These are phyloP conservation scores for Chondrostereum purpureum DNA, from an alignment of 1,284 basidiomycete species.

Conservation along the genomic window DNA sequence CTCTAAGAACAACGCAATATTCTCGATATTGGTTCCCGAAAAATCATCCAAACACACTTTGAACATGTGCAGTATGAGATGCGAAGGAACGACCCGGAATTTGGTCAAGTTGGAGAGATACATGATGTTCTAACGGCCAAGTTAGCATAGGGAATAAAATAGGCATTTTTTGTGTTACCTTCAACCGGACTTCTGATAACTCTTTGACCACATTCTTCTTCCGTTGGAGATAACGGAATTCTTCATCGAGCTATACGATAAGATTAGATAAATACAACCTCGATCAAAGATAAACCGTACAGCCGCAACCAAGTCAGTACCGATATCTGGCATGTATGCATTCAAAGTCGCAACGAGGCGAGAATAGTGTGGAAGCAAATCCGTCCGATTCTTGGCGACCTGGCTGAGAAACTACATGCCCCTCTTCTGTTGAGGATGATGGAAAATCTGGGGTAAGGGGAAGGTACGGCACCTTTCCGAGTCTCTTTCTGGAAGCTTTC, in stretches of 20 bases:
- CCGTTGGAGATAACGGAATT: constrained; percentile 92
- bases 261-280: constrained; percentile 6
- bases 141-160: constrained; percentile 1
- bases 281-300: constrained; percentile 39
- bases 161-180: constrained; percentile 41
- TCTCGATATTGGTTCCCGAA: constrained; percentile 88
- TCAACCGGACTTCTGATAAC: constrained; percentile 76
- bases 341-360: constrained; percentile 84
- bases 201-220: constrained; percentile 92
- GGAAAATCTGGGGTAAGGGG: constrained; percentile 1
- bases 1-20: constrained; percentile 86
- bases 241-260: constrained; percentile 77
- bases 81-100: constrained; percentile 88
- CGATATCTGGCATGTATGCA: constrained; percentile 92
- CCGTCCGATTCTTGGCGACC: constrained; percentile 84
- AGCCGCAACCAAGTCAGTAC: constrained; percentile 70
- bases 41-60: constrained; percentile 98
- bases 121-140: constrained; percentile 64
- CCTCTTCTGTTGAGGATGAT: constrained; percentile 5
- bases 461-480: constrained; percentile 64
- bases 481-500: constrained; percentile 87
- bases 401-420: constrained; percentile 69
- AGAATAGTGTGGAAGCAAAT: constrained; percentile 91
- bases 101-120: constrained; percentile 93
- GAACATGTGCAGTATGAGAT: constrained; percentile 91